These are phyloP conservation scores for Lindgomyces ingoldianus DNA, from an alignment of 495 filamentous ascomycete genomes.

Conservation along the genomic window DNA sequence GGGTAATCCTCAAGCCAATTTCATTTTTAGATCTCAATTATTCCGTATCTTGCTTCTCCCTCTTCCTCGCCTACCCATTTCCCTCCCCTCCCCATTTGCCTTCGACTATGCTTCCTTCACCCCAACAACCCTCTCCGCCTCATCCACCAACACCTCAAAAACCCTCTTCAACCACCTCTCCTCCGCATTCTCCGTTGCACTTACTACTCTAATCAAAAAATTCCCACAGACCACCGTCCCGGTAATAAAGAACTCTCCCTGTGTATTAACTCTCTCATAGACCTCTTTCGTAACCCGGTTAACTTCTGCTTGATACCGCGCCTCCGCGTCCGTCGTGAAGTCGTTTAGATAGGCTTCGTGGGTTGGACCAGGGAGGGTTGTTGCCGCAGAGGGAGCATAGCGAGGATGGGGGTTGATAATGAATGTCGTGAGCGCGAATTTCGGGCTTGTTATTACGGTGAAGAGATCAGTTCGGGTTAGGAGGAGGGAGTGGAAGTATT, in stretches of 20 bases:
- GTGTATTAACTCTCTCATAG: slow-evolving; percentile 72
- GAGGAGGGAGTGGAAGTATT: slow-evolving; percentile 65
- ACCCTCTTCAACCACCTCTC: slow-evolving; percentile 70
- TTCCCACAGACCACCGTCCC: slow-evolving; percentile 72
- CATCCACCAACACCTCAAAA: slow-evolving; percentile 75
- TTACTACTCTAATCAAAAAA: slow-evolving; percentile 81
- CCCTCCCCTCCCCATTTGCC: not conserved
- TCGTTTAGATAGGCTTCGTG: slow-evolving; percentile 41
- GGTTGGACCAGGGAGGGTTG: slow-evolving; percentile 31
- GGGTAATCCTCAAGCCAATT: no score
- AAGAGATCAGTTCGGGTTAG: slow-evolving; percentile 68
- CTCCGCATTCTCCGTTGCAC: slow-evolving; percentile 66
- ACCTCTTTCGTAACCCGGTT: slow-evolving; percentile 75
- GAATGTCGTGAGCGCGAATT: slow-evolving; percentile 81
- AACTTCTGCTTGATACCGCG: slow-evolving; percentile 51
- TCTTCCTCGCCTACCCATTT: no score
- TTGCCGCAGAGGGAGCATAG: not conserved
- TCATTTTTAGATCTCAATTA: no score
- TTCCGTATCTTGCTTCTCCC: no score
- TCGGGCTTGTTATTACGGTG: slow-evolving; percentile 70
- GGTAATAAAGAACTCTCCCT: slow-evolving; percentile 83
- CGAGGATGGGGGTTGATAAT: slow-evolving; percentile 49
- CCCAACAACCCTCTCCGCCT: slow-evolving; percentile 58
- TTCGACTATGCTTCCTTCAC: not conserved
- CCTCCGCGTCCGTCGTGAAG: slow-evolving; percentile 38